Percentiles rank a stretch among this genome's conserved stretches.
Conservation (phyloP, 2,329 filamentous ascomycete genomes). For the Microsporum audouinii region DNA sequence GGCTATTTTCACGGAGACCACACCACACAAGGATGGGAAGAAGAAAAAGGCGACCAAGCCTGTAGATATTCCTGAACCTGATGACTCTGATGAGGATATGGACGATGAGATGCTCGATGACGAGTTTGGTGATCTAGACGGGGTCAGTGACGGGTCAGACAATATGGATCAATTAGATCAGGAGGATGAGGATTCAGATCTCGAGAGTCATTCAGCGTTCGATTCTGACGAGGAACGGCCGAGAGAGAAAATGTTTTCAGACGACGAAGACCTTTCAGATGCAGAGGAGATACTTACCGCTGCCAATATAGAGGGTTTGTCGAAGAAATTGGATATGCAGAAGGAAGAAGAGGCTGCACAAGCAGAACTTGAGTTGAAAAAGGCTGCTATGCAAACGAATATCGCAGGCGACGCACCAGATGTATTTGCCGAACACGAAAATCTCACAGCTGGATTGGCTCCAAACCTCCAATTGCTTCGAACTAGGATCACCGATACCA, state of each 20-base stretch:
- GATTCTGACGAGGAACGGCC: constrained; percentile 59
- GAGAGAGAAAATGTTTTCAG: constrained; percentile 73
- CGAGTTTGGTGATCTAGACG: constrained; percentile 37
- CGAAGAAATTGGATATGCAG: constrained; percentile 69
- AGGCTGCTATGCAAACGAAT: constrained; percentile 83
- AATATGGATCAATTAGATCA: constrained; percentile 44
- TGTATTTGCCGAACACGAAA: constrained; percentile 47
- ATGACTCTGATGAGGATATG: constrained; percentile 31
- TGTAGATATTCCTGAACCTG: constrained; percentile 19
- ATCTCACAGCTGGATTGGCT: constrained; percentile 53
- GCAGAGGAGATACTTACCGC: constrained; percentile 84
- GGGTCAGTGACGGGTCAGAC: constrained; percentile 32
- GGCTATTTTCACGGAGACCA: neutral
- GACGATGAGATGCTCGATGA: constrained; percentile 34
- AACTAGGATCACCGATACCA: constrained; percentile 80
- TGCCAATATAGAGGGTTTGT: constrained; percentile 89
- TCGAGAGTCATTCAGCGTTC: constrained; percentile 49
- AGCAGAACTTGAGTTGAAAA: constrained; percentile 73
- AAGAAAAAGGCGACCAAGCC: constrained; percentile 29
- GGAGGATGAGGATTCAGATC: constrained; percentile 34
- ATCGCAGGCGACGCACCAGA: constrained; percentile 65
- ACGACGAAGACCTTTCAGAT: constrained; percentile 82
- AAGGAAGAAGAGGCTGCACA: constrained; percentile 68
- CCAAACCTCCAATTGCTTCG: constrained; percentile 84
- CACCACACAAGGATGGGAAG: constrained; percentile 18